Base-by-base conservation (phyloP, 2,329 filamentous ascomycete species). In the Didymella pinodella region DNA sequence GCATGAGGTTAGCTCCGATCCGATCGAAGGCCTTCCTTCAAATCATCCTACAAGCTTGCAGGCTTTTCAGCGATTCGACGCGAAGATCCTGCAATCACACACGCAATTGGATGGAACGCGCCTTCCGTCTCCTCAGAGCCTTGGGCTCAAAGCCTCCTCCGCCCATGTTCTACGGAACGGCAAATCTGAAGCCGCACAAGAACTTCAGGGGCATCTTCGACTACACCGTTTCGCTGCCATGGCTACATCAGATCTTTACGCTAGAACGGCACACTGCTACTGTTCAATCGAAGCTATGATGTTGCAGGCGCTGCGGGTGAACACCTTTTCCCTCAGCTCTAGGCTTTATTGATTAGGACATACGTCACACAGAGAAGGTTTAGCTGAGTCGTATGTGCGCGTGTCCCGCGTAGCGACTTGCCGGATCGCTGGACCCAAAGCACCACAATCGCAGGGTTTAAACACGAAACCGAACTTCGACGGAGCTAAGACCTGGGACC, bases 1-100 rank as follows among this genome's bases (percentile, higher is more conserved):
- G 25, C 31, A 56, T 57, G 18, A 38, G 45, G 49, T 50, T 61
- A 61, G 58, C 54, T 48, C 32, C 54, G 58, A 61, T 61, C 48
- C 45, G 48, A 54, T 57, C 49, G 49, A 50, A 54, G 14, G 14
- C 32, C 28, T 45, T 43, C 48, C 48, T 44, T 22, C 47, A 41
- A 20, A 47, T 32, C 34, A 54, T 36, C 46, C 40, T 50, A 41
- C 55, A 54, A 49, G 49, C 50, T 51, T 50, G 57, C 57, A 50
- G 46, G 57, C 50, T 59, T 58, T 54, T 50, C 50, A 54, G 40
- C 53, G 31, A 41, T 43, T 49, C 14, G 50, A 50, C 14, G 22
- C 44, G 20, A 18, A 20, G 26, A 28, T 11, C 7, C 29, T n/a
- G 26, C 14, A 22, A 32, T 20, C 16, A n/a, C 16, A 5, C 12